Base-by-base conservation (phyloP, 257 asterid genomes). In the Solanum peruvianum region DNA sequence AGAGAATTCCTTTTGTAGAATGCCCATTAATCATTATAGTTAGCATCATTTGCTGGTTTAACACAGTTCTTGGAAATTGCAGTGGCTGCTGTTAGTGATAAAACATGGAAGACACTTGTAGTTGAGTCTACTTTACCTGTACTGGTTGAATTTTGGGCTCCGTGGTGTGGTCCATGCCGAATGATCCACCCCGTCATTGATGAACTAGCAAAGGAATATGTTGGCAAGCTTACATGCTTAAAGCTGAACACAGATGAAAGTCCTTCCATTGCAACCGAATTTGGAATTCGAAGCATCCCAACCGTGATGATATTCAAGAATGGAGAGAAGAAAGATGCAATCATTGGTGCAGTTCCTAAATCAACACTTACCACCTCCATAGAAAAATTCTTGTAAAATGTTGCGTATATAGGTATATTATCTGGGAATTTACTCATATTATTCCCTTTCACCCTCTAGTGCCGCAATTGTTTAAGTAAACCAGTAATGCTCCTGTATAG, bases 141-240 rank as follows among this genome's bases (percentile, higher is more conserved):
- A 81, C 84, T 96, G 89, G 98, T 96, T 47, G 99, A 96, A 89
- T 96, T 95, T 85, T 96, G 99, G 99, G 99, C 99, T 58, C 99
- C 99, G 1, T 96, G 99, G 99, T 96, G 98, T 66, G 99, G 99
- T 31, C 99, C 99, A 0, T 96, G 99, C 90, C 96, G 97, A 75
- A 97, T 95, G 95, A 94, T 97, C 87, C 98, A 94, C 87, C 98
- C 98, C 0, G 90, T 96, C 71, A 92, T 97, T 10, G 97, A 94
- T 83, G 95, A 97, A 73, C 92, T 97, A 85, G 97, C 99, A 14
- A 93, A 93, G 92, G 87, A 92, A 9, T 97, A 92, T 44, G 86
- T 92, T 1, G 98, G 95, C 62, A 94, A 94, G 93, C 95, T 97
- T 82, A 93, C 95, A 81, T 94, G 94, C 94, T 95, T 85, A 96